Percentiles rank a stretch among this genome's conserved stretches.
These are phyloP conservation scores for Fomitopsis serialis DNA, from an alignment of 768 basidiomycete species.

Conservation along the genomic window DNA sequence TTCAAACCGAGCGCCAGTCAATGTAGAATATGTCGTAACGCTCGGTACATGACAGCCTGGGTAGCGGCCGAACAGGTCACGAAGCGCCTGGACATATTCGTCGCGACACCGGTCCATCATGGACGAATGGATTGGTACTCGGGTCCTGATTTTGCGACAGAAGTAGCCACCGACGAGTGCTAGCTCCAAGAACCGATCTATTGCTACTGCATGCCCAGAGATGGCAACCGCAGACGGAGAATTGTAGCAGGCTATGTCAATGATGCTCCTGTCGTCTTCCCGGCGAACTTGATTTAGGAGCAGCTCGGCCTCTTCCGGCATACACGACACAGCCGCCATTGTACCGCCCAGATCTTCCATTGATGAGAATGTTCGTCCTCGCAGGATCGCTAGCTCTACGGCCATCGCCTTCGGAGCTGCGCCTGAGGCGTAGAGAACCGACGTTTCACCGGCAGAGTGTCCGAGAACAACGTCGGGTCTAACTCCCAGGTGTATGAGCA, in stretches of 20 bases:
- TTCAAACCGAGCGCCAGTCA: conserved; percentile 22
- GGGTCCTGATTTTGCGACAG: conserved; percentile 31
- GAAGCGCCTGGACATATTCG: conserved; percentile 22
- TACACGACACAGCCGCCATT: conserved; percentile 41
- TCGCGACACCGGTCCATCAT: conserved; percentile 33
- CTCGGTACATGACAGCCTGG: conserved; percentile 23
- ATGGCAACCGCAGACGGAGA: conserved; percentile 31
- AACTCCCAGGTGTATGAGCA: conserved; percentile 30
- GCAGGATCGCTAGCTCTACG: conserved; percentile 37
- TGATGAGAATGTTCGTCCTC: conserved; percentile 30
- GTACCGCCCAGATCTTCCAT: conserved; percentile 29
- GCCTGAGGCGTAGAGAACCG: conserved; percentile 38
- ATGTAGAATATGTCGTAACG: conserved; percentile 32
- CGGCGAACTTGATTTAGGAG: conserved; percentile 18
- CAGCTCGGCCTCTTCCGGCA: conserved; percentile 19
- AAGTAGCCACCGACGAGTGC: conserved; percentile 27
- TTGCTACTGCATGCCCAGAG: conserved; percentile 22
- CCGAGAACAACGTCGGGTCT: conserved; percentile 36
- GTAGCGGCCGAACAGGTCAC: conserved; percentile 30
- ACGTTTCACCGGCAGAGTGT: conserved; percentile 44
- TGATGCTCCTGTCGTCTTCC: neutral
- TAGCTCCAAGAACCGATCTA: conserved; percentile 25
- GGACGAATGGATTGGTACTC: conserved; percentile 33
- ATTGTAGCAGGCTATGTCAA: conserved; percentile 40
- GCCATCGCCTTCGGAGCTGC: conserved; percentile 36